Evolutionary conservation across 2,329 filamentous ascomycete genomes (phyloP).

Genomic region (Curvularia verruculosa): DNA sequence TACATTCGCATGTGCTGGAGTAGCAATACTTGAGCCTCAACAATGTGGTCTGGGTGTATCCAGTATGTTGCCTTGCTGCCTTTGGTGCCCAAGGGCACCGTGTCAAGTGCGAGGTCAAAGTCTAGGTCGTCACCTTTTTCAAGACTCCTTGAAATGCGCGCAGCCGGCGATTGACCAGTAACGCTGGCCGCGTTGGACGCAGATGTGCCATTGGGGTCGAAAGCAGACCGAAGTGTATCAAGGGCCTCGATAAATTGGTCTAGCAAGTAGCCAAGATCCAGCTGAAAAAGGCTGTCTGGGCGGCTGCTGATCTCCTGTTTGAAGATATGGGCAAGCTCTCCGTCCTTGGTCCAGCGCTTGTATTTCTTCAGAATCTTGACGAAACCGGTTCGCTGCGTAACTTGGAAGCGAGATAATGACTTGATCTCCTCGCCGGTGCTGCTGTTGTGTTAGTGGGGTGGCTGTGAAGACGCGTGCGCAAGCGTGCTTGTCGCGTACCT

Average conservation of each 20-base stretch:
- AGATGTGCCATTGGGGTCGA: conserved; percentile 43
- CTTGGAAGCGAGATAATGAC: conserved; percentile 72
- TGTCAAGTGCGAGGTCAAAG: conserved; percentile 58
- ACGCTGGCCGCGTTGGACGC: conserved; percentile 17
- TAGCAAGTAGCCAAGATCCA: conserved; percentile 64
- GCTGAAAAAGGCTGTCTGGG: conserved; percentile 73
- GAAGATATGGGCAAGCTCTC: conserved; percentile 68
- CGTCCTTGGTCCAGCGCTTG: conserved; percentile 82
- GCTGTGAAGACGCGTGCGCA: neutral
- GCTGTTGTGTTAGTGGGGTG: conserved; percentile 20
- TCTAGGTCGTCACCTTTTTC: conserved; percentile 52
- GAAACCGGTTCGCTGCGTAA: conserved; percentile 76
- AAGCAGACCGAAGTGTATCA: conserved; percentile 53
- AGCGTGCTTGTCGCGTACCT: conserved; percentile 39
- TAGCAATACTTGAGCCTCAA: conserved; percentile 60
- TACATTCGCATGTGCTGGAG: conserved; percentile 57
- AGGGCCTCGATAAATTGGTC: conserved; percentile 57
- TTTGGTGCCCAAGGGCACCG: conserved; percentile 53
- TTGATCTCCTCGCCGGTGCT: conserved; percentile 74
- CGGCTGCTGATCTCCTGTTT: conserved; percentile 68
- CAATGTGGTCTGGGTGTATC: conserved; percentile 60
- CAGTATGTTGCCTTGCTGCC: conserved; percentile 59
- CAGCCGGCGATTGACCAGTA: conserved; percentile 34
- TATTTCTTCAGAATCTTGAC: conserved; percentile 87
- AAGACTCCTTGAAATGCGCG: conserved; percentile 49